phyloP scores from a whole-genome alignment of 2,329 filamentous ascomycete genomes.

The Sclerotinia borealis region DNA sequence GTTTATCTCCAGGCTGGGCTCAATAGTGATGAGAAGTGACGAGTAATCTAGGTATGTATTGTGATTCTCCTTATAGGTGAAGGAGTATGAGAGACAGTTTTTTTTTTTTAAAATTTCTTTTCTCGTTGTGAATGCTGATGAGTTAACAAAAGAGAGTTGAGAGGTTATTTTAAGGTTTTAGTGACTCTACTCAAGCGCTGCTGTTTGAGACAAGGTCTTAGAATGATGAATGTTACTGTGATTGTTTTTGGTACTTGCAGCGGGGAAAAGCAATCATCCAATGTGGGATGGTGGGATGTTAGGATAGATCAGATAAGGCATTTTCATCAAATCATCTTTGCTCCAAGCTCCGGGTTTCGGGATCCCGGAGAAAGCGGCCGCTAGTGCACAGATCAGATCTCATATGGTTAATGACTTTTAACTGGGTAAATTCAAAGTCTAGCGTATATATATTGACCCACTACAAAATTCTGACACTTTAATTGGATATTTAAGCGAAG shows the following conservation, averaged over 20 bases:
- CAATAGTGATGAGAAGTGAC: not conserved
- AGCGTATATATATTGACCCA: no score
- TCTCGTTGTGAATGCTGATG: not conserved
- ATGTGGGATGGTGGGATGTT: not conserved
- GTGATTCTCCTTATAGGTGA: no score
- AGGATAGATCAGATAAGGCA: not conserved
- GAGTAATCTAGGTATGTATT: not conserved
- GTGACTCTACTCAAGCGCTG: not conserved
- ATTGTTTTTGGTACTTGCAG: not conserved
- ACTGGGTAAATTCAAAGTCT: no score
- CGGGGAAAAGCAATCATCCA: not conserved
- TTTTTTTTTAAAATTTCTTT: no score
- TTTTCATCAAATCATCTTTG: no score
- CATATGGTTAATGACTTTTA: no score
- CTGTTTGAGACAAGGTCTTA: not conserved
- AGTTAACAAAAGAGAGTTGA: not conserved
- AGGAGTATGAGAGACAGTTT: no score
- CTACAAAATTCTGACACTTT: no score
- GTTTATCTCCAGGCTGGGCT: not conserved
- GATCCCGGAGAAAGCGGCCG: not conserved
- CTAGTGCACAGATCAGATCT: not conserved
- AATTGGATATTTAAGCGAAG: no score
- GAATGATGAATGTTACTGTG: not conserved
- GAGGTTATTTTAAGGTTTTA: conserved; percentile 2
- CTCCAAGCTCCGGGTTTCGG: not conserved